Evolutionary conservation across 805 yeast species (phyloP), one percentile per base, ranked within the genome.

Genomic region (Scheffersomyces amazonensis): DNA sequence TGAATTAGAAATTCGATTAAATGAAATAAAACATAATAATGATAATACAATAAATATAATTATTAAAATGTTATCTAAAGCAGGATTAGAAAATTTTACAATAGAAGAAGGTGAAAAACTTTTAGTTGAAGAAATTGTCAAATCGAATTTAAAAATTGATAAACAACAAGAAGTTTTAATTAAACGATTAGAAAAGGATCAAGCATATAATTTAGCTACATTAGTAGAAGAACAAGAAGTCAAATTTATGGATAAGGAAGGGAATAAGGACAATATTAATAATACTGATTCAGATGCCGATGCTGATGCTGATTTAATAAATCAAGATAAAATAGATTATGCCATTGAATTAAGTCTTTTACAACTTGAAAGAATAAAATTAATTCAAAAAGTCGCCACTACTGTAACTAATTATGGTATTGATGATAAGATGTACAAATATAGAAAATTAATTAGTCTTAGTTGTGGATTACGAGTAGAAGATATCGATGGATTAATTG

Each of bases 401-500:
- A 49, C 66, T 23, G 58, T 73, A 28, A 64, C 58, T 36, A 46
- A 46, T 57, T 75, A 40, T 58, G 78, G 62, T 43, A 66, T 74
- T 44, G 78, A 75, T 39, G 64, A 69, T 17, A 78, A 75, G 48
- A 80, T 83, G 62, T 78, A 76, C 51, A 88, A 87, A 56, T 84
- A 91, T 66, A 73, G 95, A 46, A 80, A 80, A 52, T 69, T 91
- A 43, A 81, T 93, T 31, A 77, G 91, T 17, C 65, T 80, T 33
- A 77, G 87, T 34, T 85, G 95, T 56, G 95, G 87, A 2, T 71
- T 88, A 38, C 78, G 81, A 35, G 73, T 81, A 16, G 95, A 87
- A 42, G 93, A 85, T 43, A 82, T 91, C 41, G 87, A 82, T 53
- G 83, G 86, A 21, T 71, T 88, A 41, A 69, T 91, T 35, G 91